Evolutionary conservation across 371 early-diverging fungal genomes (phyloP), one percentile per base, ranked within the genome.

Genomic region (Encephalitozoon cuniculi): DNA sequence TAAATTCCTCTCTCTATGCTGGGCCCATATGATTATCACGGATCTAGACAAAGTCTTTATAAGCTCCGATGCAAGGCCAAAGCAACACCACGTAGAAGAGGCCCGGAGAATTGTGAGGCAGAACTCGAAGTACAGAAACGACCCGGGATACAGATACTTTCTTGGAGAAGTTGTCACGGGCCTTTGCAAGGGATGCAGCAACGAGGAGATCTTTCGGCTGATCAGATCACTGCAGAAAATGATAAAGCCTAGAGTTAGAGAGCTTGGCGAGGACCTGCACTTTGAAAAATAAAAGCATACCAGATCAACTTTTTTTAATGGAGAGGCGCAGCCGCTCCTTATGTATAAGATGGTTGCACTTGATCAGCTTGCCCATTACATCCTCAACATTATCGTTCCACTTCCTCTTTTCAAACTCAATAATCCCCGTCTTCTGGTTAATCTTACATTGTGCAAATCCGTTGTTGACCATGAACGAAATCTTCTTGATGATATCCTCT

Each of bases 391-490:
- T 59, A 5, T 63, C 46, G 9, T 44, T 77, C 78, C 75, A 82
- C 11, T 77, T 69, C 34, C 71, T 79, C 25, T 63, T 41, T n/a
- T 55, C 66, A 70, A 85, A 81, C 11, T 64, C 51, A 12, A 85
- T 68, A 12, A 81, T 64, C 21, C 59, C 73, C 7, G 68, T 54
- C 15, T 68, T 76, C 68, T 85, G 82, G 52, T 79, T 71, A 25
- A 85, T 80, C 32, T 75, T 80, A 53, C 79, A 64, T 18, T 43
- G 21, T 26, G 70, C 30, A 46, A 40, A 28, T 15, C 67, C 51
- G n/a, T 79, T 77, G 37, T 81, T 75, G n/a, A 85, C 83, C 75
- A 81, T 77, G 18, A 63, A 66, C 7, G 64, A 69, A n/a, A 83
- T 76, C 15, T 68, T 81, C 18, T 55, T 64, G 11, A 78, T 67